These are phyloP conservation scores for Castanospermum australe DNA, from an alignment of 306 rosid genomes.

Conservation along the genomic window DNA sequence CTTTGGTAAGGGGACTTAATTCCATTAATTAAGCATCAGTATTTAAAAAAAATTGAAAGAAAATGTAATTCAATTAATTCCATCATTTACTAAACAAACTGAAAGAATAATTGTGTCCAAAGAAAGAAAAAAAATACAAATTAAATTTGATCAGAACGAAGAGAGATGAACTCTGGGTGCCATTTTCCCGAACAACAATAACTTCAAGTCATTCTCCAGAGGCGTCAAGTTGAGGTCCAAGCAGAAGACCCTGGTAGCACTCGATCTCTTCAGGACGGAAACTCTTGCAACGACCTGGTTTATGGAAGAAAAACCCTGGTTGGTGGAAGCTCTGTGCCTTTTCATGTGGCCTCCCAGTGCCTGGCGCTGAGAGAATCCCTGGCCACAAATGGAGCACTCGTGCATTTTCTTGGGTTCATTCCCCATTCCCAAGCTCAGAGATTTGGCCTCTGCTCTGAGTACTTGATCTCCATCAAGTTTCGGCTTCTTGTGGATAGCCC, in stretches of 20 bases:
- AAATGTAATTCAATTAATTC: too few relatives aligned
- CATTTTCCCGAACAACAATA: constrained; percentile 60
- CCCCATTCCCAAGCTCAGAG: not conserved
- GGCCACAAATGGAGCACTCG: constrained; percentile 51
- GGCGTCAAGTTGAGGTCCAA: constrained; percentile 81
- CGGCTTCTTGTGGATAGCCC: constrained; percentile 56
- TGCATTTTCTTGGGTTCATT: constrained; percentile 38
- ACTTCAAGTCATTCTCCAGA: constrained; percentile 70
- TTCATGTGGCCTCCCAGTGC: constrained; percentile 82
- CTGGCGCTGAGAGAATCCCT: constrained; percentile 52
- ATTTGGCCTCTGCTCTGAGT: not conserved
- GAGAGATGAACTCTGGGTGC: constrained; percentile 52
- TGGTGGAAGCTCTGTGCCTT: constrained; percentile 36
- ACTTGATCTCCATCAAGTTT: constrained; percentile 13
- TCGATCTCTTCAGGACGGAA: constrained; percentile 47
- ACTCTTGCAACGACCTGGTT: not conserved
- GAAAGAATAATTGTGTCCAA: not conserved
- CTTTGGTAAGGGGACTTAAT: too few relatives aligned
- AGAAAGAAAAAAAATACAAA: too few relatives aligned
- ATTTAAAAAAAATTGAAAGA: too few relatives aligned
- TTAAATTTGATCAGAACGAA: constrained; percentile 20
- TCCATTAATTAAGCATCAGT: too few relatives aligned
- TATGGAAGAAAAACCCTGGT: constrained; percentile 9
- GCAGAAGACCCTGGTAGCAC: constrained; percentile 32
- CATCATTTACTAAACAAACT: constrained; percentile 15